Evolutionary conservation across 2,329 filamentous ascomycete species (phyloP), one percentile per base, ranked within the genome.

Genomic region (Aspergillus versicolor): DNA sequence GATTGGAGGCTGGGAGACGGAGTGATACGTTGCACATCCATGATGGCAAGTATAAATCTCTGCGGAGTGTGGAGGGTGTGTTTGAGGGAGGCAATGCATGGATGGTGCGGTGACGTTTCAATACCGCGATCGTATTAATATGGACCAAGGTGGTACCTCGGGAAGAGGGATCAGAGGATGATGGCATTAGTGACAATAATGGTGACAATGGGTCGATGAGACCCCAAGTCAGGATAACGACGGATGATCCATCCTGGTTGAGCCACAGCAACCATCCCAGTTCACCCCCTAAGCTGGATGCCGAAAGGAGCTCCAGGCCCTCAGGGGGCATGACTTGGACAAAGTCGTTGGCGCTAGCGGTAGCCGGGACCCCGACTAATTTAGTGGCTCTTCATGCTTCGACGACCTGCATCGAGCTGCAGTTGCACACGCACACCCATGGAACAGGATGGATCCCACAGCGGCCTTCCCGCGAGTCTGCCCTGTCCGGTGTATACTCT

Each of bases 381-480:
- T 52, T 56, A 56, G 54, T 52, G 34, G 43, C 46, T 47, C 34
- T 38, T 52, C 37, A 52, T 12, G 3, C 43, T 48, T 41, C n/a
- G 17, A n/a, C 15, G 21, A 15, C 13, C 13, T 45, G 12, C 13
- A 11, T 11, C 32, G 11, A 37, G 5, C 13, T 37, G 13, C 41
- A 19, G 19, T 19, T 40, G 13, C 41, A 21, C 54, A 56, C 17
- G 13, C 41, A 21, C 54, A 56, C 17, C 44, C 40, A 50, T 50
- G 56, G 54, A 47, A 45, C 49, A 32, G 15, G 27, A 57, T 53
- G 55, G 53, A 38, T 51, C 54, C 37, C 22, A 52, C 27, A 37
- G 56, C 51, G 56, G 43, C 13, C 51, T 32, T 58, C 51, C 55
- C 51, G 56, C 46, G 46, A 52, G 37, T 43, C 38, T 54, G 41